phyloP scores from a whole-genome alignment of 345 rosid species.

The Durio zibethinus region DNA sequence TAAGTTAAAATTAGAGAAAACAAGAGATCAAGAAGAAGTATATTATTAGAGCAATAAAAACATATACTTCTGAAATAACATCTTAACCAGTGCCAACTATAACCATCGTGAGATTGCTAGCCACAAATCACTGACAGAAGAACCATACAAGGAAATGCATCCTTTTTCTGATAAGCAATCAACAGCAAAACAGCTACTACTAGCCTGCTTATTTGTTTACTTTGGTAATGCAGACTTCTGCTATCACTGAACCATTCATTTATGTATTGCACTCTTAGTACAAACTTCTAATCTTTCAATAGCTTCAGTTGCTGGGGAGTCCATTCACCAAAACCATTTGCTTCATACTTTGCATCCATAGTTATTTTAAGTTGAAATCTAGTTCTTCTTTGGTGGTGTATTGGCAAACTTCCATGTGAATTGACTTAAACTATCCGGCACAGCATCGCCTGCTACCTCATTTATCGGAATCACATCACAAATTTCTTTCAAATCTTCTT shows the following conservation, averaged over 20 bases:
- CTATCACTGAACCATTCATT: background rate
- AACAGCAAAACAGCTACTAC: background rate
- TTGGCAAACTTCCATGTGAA: conserved; percentile 30
- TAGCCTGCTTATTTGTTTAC: background rate
- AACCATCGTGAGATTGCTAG: too few species aligned
- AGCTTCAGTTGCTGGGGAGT: background rate
- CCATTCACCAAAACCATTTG: background rate
- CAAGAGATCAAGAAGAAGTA: too few species aligned
- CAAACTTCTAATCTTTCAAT: background rate
- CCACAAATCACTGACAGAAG: background rate
- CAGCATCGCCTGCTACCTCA: conserved; percentile 11
- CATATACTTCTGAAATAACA: too few species aligned
- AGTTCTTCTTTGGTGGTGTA: conserved; percentile 32
- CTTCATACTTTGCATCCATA: background rate
- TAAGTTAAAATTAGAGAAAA: too few species aligned
- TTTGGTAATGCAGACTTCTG: background rate
- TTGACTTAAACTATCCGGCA: background rate
- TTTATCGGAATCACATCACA: background rate
- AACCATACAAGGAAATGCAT: background rate
- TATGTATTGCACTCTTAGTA: background rate
- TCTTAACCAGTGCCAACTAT: too few species aligned
- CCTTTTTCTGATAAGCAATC: background rate
- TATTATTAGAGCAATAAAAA: too few species aligned
- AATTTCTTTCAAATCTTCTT: background rate
- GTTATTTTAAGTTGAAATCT: conserved; percentile 7